Evolutionary conservation across 1,284 basidiomycete genomes (phyloP).

Genomic region (Trichosporon inkin): DNA sequence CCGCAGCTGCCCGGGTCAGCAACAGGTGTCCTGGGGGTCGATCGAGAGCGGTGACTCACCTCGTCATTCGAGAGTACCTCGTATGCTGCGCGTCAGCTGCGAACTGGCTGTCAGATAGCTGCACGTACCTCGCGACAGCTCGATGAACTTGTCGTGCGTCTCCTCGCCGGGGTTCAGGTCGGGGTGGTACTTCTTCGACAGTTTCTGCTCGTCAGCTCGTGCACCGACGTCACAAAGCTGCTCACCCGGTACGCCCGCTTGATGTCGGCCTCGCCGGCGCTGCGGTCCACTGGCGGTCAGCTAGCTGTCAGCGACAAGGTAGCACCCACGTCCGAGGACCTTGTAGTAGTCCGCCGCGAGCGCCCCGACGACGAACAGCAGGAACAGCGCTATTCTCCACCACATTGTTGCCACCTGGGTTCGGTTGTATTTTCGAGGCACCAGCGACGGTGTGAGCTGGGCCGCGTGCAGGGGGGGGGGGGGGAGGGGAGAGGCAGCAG

Average conservation of each 20-base stretch:
- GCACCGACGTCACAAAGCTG: not conserved
- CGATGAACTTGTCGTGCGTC: slow-evolving; percentile 79
- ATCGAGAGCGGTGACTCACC: slow-evolving; percentile 52
- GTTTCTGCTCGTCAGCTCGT: slow-evolving; percentile 54
- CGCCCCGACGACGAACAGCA: not conserved
- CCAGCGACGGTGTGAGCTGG: not conserved
- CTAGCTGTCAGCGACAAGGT: not conserved
- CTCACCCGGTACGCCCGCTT: slow-evolving; percentile 71
- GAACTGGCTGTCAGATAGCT: not conserved
- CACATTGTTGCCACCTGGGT: not conserved
- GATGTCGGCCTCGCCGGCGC: slow-evolving; percentile 80
- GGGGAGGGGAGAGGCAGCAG: no score
- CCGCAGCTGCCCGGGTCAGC: slow-evolving; percentile 61
- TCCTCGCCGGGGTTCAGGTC: slow-evolving; percentile 85
- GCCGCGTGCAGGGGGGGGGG: no score
- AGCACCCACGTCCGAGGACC: not conserved
- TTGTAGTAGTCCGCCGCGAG: slow-evolving; percentile 5
- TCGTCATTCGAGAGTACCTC: slow-evolving; percentile 79
- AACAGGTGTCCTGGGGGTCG: not conserved
- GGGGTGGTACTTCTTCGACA: slow-evolving; percentile 85
- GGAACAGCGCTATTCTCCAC: not conserved
- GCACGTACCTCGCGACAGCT: slow-evolving; percentile 73
- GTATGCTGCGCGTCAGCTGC: slow-evolving; percentile 62
- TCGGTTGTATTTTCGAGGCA: not conserved
- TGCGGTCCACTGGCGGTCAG: slow-evolving; percentile 60